Evolutionary conservation across 2,329 filamentous ascomycete species (phyloP), one percentile per base, ranked within the genome.

Genomic region (Colletotrichum spinosum): DNA sequence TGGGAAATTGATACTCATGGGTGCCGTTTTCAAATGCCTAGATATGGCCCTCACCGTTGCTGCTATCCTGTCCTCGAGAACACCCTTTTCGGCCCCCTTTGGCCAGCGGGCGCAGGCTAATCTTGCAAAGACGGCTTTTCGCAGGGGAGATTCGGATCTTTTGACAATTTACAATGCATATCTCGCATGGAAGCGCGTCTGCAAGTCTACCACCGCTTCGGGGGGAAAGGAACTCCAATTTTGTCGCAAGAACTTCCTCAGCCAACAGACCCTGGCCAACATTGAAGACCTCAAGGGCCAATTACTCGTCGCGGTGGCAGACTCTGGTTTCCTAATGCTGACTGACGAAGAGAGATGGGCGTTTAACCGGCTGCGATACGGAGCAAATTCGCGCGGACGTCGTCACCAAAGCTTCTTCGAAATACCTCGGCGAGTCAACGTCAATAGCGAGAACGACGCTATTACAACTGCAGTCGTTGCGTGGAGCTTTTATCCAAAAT

Each of bases 261-360:
- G 90, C 67, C 86, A 91, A n/a, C 94, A 97, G 75, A 96, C 93
- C 4, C 84, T 99, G 4, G 84, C 89, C 51, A 97, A 96, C 68
- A 97, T 99, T 69, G 96, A 99, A 76, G 96, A 99, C 71, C 85
- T 98, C 57, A 99, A 98, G 78, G 92, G 92, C 7, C 96, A 99
- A 73, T 87, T 99, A 0, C 83, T 97, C 1, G 90, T 92, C 2
- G 92, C 93, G 0, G 84, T 99, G 1, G 91, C 91, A 7, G 96
- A 98, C 71, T 92, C 94, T 1, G 93, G 93, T 0, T 92, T 97
- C 69, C 80, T 98, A 6, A 87, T 86, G 10, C 83, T 97, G 2
- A 92, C 92, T 0, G 83, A 88, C 0, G 88, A 90, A 2, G 94
- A 97, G 75, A 87, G 91, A 50, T 83, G 85, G 39, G 81, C 86